These are phyloP conservation scores for Laburnicola sp. DNA, from an alignment of 2,329 filamentous ascomycete genomes.

Conservation along the genomic window DNA sequence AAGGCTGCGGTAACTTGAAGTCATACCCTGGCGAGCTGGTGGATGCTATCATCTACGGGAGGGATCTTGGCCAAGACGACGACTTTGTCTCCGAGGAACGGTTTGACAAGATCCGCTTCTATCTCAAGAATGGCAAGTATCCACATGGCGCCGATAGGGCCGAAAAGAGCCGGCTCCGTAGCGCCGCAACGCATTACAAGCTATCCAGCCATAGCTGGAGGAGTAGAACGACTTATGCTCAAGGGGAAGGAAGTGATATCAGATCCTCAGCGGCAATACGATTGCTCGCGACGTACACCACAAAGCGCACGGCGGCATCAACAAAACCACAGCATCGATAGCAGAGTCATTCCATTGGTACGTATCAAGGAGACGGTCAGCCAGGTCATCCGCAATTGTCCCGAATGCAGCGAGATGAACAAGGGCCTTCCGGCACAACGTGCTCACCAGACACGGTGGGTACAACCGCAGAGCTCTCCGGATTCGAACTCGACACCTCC, in stretches of 20 bases:
- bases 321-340: slow-evolving; percentile 94
- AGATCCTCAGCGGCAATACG: slow-evolving; percentile 85
- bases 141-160: slow-evolving; percentile 90
- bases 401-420: slow-evolving; percentile 76
- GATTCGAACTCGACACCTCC: slow-evolving; percentile 2
- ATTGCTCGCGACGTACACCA: slow-evolving; percentile 80
- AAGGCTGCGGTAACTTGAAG: slow-evolving; percentile 55
- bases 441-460: slow-evolving; percentile 14
- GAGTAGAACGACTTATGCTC: slow-evolving; percentile 73
- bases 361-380: slow-evolving; percentile 97
- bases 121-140: slow-evolving; percentile 92
- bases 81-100: slow-evolving; percentile 91
- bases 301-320: slow-evolving; percentile 84
- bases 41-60: slow-evolving; percentile 62
- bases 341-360: slow-evolving; percentile 95
- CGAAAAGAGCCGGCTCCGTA: slow-evolving; percentile 91
- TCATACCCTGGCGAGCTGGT: slow-evolving; percentile 51
- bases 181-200: slow-evolving; percentile 94
- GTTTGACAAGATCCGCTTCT: slow-evolving; percentile 98
- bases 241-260: slow-evolving; percentile 97
- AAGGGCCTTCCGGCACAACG: slow-evolving; percentile 37
- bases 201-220: slow-evolving; percentile 58
- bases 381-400: slow-evolving; percentile 88
- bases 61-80: slow-evolving; percentile 66
- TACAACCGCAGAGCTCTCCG: slow-evolving; percentile 1